These are phyloP conservation scores for Kluyveromyces dobzhanskii DNA, from an alignment of 805 yeast species.

Conservation along the genomic window DNA sequence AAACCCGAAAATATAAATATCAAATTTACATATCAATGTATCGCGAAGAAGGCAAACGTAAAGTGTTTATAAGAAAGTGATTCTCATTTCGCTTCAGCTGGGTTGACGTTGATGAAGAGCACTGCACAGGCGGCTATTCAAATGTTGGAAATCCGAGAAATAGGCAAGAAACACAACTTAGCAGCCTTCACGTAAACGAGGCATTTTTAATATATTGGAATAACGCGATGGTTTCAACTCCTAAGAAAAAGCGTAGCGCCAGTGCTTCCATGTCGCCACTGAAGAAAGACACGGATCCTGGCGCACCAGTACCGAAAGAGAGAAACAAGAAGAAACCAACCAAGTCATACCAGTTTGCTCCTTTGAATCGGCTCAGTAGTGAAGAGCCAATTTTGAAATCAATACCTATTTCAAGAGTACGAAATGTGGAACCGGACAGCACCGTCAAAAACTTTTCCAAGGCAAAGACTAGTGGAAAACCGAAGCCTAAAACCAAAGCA, in stretches of 20 bases:
- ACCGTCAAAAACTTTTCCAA: not conserved
- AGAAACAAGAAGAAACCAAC: not conserved
- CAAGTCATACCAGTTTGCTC: slow-evolving; percentile 23
- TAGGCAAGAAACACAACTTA: no score
- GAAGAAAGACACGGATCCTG: slow-evolving; percentile 5
- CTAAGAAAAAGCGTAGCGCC: slow-evolving; percentile 17
- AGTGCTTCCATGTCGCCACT: slow-evolving; percentile 16
- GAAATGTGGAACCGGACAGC: slow-evolving; percentile 13
- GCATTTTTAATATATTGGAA: no score
- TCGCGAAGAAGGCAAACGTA: no score
- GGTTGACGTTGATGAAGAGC: no score
- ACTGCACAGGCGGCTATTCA: no score
- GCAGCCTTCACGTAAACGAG: no score
- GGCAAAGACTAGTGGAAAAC: slow-evolving; percentile 5
- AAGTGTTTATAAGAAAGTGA: no score
- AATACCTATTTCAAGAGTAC: slow-evolving; percentile 24
- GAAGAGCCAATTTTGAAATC: slow-evolving; percentile 16
- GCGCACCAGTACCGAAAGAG: slow-evolving; percentile 5
- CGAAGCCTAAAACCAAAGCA: slow-evolving; percentile 2
- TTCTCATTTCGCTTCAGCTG: no score
- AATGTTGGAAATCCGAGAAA: no score
- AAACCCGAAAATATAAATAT: no score
- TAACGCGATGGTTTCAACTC: slow-evolving; percentile 15
- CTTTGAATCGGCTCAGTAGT: slow-evolving; percentile 16
- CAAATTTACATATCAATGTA: no score